phyloP scores from a whole-genome alignment of 306 rosid species.

The Prunus mongolica region DNA sequence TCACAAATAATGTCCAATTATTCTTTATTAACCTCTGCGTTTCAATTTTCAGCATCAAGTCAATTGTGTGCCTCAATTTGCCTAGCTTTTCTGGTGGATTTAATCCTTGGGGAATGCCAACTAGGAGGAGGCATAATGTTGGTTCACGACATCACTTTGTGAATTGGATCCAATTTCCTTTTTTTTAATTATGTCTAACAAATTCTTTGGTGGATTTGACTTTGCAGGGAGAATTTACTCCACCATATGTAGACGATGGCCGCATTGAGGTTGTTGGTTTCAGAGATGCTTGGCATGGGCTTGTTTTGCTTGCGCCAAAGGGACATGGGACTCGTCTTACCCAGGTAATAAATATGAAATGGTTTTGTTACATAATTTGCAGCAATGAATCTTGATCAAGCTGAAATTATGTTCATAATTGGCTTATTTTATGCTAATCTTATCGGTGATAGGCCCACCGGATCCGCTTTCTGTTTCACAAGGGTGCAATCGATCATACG shows the following conservation, averaged over 20 bases:
- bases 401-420: not conserved
- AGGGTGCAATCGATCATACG: conserved; percentile 67
- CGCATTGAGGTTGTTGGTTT: conserved; percentile 89
- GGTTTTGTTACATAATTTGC: not conserved
- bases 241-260: conserved; percentile 89
- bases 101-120: conserved; percentile 93
- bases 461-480: conserved; percentile 73
- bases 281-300: conserved; percentile 98
- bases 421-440: not conserved
- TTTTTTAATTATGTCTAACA: not conserved
- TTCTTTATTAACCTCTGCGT: conserved; percentile 15
- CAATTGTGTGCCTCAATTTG: conserved; percentile 88
- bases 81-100: conserved; percentile 99
- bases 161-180: not conserved
- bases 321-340: conserved; percentile 99
- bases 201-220: conserved; percentile 15
- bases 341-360: conserved; percentile 50
- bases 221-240: conserved; percentile 65
- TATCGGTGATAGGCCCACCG: conserved; percentile 54
- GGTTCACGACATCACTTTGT: conserved; percentile 21
- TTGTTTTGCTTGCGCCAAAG: conserved; percentile 79
- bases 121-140: conserved; percentile 47
- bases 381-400: not conserved
- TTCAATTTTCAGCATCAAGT: conserved; percentile 65
- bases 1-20: not conserved